Base-by-base conservation (phyloP, 345 rosid species). In the Garcia nutans region DNA sequence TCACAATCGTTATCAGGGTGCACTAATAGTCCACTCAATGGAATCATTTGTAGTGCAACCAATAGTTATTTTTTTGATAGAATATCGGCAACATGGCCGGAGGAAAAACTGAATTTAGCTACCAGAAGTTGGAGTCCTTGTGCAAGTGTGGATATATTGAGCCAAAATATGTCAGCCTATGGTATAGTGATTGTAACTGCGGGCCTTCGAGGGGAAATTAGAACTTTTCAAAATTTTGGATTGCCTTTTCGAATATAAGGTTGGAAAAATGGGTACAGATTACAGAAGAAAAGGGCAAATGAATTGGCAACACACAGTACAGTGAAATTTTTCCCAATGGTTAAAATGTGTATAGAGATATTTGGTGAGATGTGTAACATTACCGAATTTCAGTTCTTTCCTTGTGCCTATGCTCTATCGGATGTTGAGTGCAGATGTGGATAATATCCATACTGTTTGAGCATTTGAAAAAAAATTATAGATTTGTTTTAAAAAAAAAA, bases 41-140 rank as follows among this genome's bases (percentile, higher is more conserved):
- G 97, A 41, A 92, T 88, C 68, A 89, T 92, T 11, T 92, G 92
- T 10, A 90, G 95, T 73, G 90, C 95, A 61, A 87, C 97, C 55
- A 89, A 93, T 72, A 82, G 89, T 52, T 92, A 96, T 83, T 93
- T 93, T 82, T 91, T 90, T 68, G 95, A 96, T 78, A 90, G 98
- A 81, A 89, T 92, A 65, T 92, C 97, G 2, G 90, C 93, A 42
- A 93, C 99, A 5, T 93, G 97, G 96, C 98, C 98, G 0, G 99
- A 89, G 82, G 99, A 93, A 81, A 93, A 88, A 59, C 91, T 92
- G 44, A 59, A 77, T 37, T 28, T 74, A 78, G 83, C 88, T 2
- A 74, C 86, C 42, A 87, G 86, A 82, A 82, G 78, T 72, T 80
- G 85, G 68, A 93, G 90, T 68, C 89, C 89, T n/a, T 68, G 67